Evolutionary conservation across 2,329 filamentous ascomycete genomes (phyloP).

Genomic region (Venturia carpophila): DNA sequence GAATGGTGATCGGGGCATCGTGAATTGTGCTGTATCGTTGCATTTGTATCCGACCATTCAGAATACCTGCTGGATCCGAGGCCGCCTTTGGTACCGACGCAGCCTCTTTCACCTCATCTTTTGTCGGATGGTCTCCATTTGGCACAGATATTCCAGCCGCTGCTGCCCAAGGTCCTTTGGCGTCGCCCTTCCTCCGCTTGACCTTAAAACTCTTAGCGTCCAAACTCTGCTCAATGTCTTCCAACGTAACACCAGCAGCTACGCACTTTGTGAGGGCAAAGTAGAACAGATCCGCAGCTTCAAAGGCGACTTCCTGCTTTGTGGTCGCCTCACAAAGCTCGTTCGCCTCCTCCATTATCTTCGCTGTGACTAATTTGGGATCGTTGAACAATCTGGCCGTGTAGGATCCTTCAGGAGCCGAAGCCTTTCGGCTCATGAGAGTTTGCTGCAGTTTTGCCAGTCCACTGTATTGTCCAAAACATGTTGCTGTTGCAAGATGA

Average conservation of each 20-base stretch:
- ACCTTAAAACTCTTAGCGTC: slow-evolving; percentile 95
- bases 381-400: slow-evolving; percentile 90
- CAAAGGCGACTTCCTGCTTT: slow-evolving; percentile 79
- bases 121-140: slow-evolving; percentile 25
- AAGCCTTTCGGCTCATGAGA: slow-evolving; percentile 68
- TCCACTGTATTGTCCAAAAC: slow-evolving; percentile 79
- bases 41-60: slow-evolving; percentile 67
- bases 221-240: slow-evolving; percentile 85
- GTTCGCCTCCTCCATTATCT: slow-evolving; percentile 97
- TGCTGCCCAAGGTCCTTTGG: slow-evolving; percentile 85
- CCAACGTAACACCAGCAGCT: slow-evolving; percentile 71
- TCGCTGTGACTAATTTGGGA: slow-evolving; percentile 78
- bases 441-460: slow-evolving; percentile 83
- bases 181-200: slow-evolving; percentile 85
- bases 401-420: slow-evolving; percentile 83
- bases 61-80: slow-evolving; percentile 40
- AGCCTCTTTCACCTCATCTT: slow-evolving; percentile 42
- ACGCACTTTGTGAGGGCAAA: slow-evolving; percentile 90
- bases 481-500: slow-evolving; percentile 84
- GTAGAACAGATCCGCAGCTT: slow-evolving; percentile 91
- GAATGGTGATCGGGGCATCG: slow-evolving; percentile 56
- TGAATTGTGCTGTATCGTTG: slow-evolving; percentile 63
- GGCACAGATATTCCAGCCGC: slow-evolving; percentile 43
- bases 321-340: slow-evolving; percentile 83
- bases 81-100: slow-evolving; percentile 46